Evolutionary conservation across 177 flowering plant species (phyloP).

Genomic region (Vitis hybrid): DNA sequence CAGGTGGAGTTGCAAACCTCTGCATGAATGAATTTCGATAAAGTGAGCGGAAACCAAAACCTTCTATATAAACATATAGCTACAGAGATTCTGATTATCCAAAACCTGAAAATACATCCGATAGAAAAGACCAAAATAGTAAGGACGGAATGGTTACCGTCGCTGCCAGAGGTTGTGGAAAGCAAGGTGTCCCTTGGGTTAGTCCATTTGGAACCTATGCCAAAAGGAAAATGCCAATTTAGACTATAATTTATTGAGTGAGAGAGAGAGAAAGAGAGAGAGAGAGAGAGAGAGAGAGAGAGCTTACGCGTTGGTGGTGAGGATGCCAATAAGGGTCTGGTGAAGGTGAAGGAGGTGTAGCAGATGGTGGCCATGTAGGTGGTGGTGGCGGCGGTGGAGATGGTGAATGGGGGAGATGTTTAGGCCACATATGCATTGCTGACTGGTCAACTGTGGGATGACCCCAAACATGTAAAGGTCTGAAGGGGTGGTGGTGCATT

Average conservation of each 20-base stretch:
- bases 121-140: slow-evolving; percentile 5
- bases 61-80: too few species aligned
- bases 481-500: slow-evolving; percentile 40
- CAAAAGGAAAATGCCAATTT: slow-evolving; percentile 2
- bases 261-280: slow-evolving; percentile 11
- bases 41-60: not conserved
- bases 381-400: slow-evolving; percentile 32
- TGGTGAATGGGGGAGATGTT: slow-evolving; percentile 51
- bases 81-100: not conserved
- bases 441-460: slow-evolving; percentile 85
- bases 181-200: slow-evolving; percentile 65
- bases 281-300: not conserved
- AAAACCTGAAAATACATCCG: slow-evolving; percentile 2
- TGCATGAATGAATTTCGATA: slow-evolving; percentile 17
- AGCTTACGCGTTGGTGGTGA: slow-evolving; percentile 41
- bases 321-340: slow-evolving; percentile 60
- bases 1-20: slow-evolving; percentile 53
- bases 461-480: slow-evolving; percentile 96
- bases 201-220: slow-evolving; percentile 46
- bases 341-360: slow-evolving; percentile 37
- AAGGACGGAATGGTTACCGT: slow-evolving; percentile 32
- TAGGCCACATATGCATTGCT: slow-evolving; percentile 69
- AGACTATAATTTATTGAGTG: not conserved
- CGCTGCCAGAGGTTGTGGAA: slow-evolving; percentile 46
- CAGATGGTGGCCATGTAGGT: slow-evolving; percentile 10